Conservation (phyloP, 306 rosid genomes). For the Vigna hirtella region DNA sequence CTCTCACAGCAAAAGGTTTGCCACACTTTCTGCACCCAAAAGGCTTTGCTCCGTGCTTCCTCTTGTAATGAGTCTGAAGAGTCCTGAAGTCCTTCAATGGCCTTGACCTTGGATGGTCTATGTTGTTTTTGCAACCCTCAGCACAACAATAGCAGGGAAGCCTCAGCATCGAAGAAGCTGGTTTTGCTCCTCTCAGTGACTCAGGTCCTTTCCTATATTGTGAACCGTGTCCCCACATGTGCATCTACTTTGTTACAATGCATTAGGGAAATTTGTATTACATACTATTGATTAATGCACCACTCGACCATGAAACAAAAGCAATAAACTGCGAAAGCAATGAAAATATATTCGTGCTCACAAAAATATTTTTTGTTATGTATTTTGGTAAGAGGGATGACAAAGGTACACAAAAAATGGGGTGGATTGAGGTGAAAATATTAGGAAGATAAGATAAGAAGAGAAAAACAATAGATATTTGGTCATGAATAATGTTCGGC, state of each 20-base stretch:
- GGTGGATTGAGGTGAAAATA: background rate
- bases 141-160: slow-evolving; percentile 95
- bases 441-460: background rate
- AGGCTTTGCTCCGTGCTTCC: slow-evolving; percentile 93
- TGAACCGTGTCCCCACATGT: slow-evolving; percentile 99
- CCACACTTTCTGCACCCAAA: slow-evolving; percentile 86
- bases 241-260: slow-evolving; percentile 64
- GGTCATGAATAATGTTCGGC: background rate
- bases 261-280: background rate
- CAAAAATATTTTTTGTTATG: background rate
- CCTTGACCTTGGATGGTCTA: slow-evolving; percentile 82
- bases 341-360: background rate
- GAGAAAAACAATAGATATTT: background rate
- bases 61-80: slow-evolving; percentile 91
- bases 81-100: slow-evolving; percentile 91
- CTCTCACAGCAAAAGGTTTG: slow-evolving; percentile 85
- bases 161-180: slow-evolving; percentile 78
- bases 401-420: background rate
- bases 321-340: background rate
- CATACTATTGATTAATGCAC: background rate
- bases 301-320: background rate
- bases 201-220: slow-evolving; percentile 93
- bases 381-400: background rate
- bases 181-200: slow-evolving; percentile 78
- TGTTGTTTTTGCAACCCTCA: slow-evolving; percentile 90